These are phyloP conservation scores for Polychaeton citri DNA, from an alignment of 2,329 filamentous ascomycete genomes.

Conservation along the genomic window DNA sequence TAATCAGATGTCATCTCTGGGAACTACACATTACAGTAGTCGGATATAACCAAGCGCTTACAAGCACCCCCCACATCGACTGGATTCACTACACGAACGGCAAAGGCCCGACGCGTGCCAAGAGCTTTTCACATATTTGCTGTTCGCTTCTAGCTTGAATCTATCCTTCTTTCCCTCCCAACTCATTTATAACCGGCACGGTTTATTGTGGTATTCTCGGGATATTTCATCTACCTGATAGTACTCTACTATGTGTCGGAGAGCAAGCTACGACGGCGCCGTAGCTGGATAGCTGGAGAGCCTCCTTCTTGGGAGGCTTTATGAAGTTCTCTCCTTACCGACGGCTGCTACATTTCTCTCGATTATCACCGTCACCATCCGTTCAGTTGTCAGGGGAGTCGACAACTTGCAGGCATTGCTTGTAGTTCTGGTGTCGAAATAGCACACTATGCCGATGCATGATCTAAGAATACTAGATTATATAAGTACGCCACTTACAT, in stretches of 20 bases:
- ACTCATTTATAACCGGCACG: constrained; percentile 47
- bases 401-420: no score
- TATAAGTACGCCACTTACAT: no score
- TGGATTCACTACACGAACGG: no score
- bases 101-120: no score
- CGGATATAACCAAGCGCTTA: no score
- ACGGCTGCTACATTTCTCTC: constrained; percentile 44
- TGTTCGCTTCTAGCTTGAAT: not conserved
- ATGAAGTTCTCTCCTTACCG: constrained; percentile 54
- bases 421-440: no score
- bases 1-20: no score
- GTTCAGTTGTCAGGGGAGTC: not conserved
- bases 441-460: no score
- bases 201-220: constrained; percentile 49
- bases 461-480: no score
- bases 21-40: no score
- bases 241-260: constrained; percentile 52
- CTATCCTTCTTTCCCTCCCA: constrained; percentile 23
- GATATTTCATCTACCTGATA: constrained; percentile 34
- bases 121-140: no score
- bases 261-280: constrained; percentile 41
- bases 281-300: constrained; percentile 54
- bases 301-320: constrained; percentile 17
- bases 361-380: not conserved
- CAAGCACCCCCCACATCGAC: no score